Conservation (phyloP, 768 basidiomycete genomes). For the Lentinula boryana region DNA sequence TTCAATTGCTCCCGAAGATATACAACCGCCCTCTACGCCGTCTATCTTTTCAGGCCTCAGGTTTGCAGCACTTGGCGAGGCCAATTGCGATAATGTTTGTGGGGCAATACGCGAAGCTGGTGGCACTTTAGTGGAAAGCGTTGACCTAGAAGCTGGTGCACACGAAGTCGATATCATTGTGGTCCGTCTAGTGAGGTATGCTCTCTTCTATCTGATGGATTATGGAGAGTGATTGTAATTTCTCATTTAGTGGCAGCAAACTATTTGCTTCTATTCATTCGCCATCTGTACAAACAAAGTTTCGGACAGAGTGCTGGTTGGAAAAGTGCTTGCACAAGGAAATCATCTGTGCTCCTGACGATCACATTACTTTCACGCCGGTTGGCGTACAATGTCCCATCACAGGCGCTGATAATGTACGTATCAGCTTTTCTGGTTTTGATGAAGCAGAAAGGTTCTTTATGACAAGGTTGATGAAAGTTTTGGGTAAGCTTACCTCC, state of each 20-base stretch:
- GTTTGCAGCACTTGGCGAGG: conserved; percentile 65
- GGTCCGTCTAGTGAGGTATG: conserved; percentile 70
- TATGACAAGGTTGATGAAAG: conserved; percentile 59
- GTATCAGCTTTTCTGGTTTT: conserved; percentile 71
- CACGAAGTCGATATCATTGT: conserved; percentile 58
- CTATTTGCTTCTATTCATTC: not conserved
- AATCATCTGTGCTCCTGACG: conserved; percentile 58
- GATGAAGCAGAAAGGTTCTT: conserved; percentile 64
- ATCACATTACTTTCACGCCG: conserved; percentile 68
- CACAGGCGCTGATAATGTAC: conserved; percentile 34
- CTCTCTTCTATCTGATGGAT: not conserved
- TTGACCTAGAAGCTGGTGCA: conserved; percentile 27
- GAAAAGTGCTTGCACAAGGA: conserved; percentile 80
- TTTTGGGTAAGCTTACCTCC: conserved; percentile 41
- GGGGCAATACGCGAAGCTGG: conserved; percentile 56
- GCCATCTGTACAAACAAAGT: conserved; percentile 48
- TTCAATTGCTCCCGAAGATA: not conserved
- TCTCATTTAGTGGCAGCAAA: conserved; percentile 55
- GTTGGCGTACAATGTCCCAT: conserved; percentile 55
- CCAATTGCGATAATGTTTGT: conserved; percentile 49
- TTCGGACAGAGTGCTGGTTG: conserved; percentile 91
- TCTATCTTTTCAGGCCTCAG: conserved; percentile 48
- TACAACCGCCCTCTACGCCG: not conserved
- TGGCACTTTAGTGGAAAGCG: conserved; percentile 35
- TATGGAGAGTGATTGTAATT: not conserved